These are phyloP conservation scores for Xylogone sp. DNA, from an alignment of 2,329 filamentous ascomycete species.

Conservation along the genomic window DNA sequence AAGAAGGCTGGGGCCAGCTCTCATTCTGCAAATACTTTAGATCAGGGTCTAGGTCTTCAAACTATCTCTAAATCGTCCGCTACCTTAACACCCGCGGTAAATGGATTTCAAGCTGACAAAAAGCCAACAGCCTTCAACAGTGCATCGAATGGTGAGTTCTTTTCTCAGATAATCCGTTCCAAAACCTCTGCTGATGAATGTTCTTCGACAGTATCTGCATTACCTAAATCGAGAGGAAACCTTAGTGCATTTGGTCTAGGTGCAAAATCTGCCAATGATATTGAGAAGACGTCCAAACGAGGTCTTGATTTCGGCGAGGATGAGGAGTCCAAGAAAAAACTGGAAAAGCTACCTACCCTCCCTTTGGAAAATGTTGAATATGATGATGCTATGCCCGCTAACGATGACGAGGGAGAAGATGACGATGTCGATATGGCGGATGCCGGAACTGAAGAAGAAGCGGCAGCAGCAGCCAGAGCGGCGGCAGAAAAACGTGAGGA, in stretches of 20 bases:
- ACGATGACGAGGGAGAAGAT: conserved; percentile 58
- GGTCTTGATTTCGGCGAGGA: conserved; percentile 87
- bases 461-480: conserved; percentile 77
- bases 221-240: conserved; percentile 67
- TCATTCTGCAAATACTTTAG: conserved; percentile 50
- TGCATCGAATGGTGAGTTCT: conserved; percentile 34
- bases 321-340: conserved; percentile 78
- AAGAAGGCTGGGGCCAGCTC: conserved; percentile 68
- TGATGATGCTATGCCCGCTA: conserved; percentile 49
- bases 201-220: conserved; percentile 37
- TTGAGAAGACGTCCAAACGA: conserved; percentile 66
- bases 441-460: conserved; percentile 81
- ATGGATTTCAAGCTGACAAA: conserved; percentile 38
- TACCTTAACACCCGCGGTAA: conserved; percentile 35
- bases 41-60: conserved; percentile 50
- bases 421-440: conserved; percentile 67
- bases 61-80: conserved; percentile 39
- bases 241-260: conserved; percentile 81
- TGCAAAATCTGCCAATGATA: conserved; percentile 60
- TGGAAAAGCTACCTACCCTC: conserved; percentile 83
- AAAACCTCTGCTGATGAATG: conserved; percentile 12
- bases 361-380: conserved; percentile 61
- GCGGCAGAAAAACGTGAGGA: conserved; percentile 83
- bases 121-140: conserved; percentile 35
- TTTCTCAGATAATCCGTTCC: not conserved